These are phyloP conservation scores for Candida cerambycidarum DNA, from an alignment of 805 yeast genomes.

Conservation along the genomic window DNA sequence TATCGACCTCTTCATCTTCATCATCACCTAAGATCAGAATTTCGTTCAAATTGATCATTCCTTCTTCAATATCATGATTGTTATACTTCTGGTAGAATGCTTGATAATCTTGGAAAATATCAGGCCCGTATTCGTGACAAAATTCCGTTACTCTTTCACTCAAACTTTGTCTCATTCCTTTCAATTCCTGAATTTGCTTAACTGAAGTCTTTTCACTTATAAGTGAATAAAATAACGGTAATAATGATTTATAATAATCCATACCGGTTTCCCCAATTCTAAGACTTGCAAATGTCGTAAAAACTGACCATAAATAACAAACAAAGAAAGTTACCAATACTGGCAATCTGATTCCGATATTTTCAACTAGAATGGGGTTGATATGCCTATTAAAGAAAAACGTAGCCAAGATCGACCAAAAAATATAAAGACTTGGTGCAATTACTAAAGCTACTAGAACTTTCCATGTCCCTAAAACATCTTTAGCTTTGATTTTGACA, in stretches of 20 bases:
- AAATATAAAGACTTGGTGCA: constrained; percentile 41
- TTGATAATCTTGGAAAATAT: constrained; percentile 37
- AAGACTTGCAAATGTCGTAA: constrained; percentile 42
- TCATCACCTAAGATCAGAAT: constrained; percentile 10
- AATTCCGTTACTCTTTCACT: constrained; percentile 31
- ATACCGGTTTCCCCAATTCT: constrained; percentile 43
- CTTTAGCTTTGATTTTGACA: constrained; percentile 42
- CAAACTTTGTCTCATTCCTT: constrained; percentile 26
- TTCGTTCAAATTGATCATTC: constrained; percentile 7
- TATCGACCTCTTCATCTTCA: background rate
- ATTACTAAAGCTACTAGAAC: constrained; percentile 40
- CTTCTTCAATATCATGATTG: constrained; percentile 2
- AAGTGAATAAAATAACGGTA: constrained; percentile 36
- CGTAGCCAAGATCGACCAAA: constrained; percentile 38
- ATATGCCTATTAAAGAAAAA: background rate
- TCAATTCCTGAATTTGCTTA: constrained; percentile 33
- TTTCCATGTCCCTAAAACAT: constrained; percentile 45
- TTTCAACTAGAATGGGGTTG: background rate
- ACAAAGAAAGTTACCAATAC: constrained; percentile 22
- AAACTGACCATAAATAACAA: constrained; percentile 36
- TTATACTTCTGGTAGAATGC: constrained; percentile 30
- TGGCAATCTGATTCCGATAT: constrained; percentile 9
- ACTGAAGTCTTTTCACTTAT: constrained; percentile 27
- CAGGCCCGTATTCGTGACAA: constrained; percentile 39
- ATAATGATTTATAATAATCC: constrained; percentile 40